Percentiles rank a stretch among this genome's conserved stretches.
phyloP scores from a whole-genome alignment of 768 basidiomycete species.

The Boletus sp. region DNA sequence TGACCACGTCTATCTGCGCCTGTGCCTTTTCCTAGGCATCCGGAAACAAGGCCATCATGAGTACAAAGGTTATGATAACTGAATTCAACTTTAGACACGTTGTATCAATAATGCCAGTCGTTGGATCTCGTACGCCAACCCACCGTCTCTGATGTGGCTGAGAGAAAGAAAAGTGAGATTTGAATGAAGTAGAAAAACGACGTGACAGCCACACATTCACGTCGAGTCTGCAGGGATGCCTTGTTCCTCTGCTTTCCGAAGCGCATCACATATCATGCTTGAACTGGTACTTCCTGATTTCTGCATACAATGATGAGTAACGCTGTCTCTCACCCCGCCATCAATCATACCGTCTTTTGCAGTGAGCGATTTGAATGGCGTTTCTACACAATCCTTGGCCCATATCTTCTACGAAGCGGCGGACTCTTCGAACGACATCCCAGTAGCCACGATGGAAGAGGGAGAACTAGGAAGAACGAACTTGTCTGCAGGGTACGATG shows the following conservation, averaged over 20 bases:
- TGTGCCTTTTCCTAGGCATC: constrained; percentile 14
- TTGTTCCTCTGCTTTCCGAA: constrained; percentile 4
- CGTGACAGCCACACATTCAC: not conserved
- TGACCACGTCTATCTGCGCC: constrained; percentile 8
- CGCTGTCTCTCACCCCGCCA: too few relatives aligned
- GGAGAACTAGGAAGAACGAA: not conserved
- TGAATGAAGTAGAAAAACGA: not conserved
- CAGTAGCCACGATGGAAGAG: constrained; percentile 12
- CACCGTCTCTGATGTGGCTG: constrained; percentile 17
- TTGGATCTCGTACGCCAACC: not conserved
- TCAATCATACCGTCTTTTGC: constrained; percentile 3
- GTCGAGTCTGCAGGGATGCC: not conserved
- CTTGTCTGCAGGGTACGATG: not conserved
- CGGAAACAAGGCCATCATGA: constrained; percentile 9
- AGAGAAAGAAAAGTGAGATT: not conserved
- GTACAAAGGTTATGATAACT: constrained; percentile 15
- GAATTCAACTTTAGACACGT: constrained; percentile 15
- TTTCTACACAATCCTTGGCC: constrained; percentile 10
- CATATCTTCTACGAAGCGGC: not conserved
- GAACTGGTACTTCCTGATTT: not conserved
- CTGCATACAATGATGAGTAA: not conserved
- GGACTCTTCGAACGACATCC: constrained; percentile 9
- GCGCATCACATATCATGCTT: constrained; percentile 7
- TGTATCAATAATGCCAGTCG: not conserved
- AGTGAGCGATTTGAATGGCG: constrained; percentile 6